Conservation (phyloP, 495 filamentous ascomycete species). For the Aspergillus leporis region DNA sequence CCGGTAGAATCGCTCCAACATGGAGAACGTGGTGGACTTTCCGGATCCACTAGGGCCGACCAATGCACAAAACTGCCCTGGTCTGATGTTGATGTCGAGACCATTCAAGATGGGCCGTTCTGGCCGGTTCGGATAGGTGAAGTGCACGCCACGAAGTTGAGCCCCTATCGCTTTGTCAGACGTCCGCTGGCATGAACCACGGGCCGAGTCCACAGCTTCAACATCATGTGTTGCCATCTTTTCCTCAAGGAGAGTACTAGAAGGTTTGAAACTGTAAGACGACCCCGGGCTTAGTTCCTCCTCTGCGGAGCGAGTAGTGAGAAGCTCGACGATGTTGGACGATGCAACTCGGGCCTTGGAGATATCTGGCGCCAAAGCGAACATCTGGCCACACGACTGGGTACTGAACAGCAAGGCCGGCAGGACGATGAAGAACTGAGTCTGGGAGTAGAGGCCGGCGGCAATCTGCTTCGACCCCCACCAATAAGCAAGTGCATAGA, state of each 20-base stretch:
- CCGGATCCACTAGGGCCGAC: slow-evolving; percentile 63
- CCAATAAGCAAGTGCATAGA: slow-evolving; percentile 69
- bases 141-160: slow-evolving; percentile 54
- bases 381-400: slow-evolving; percentile 66
- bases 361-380: slow-evolving; percentile 62
- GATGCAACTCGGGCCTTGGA: slow-evolving; percentile 50
- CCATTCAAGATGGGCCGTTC: slow-evolving; percentile 52
- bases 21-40: slow-evolving; percentile 59
- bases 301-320: slow-evolving; percentile 33
- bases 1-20: slow-evolving; percentile 61
- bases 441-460: slow-evolving; percentile 53
- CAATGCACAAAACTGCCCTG: slow-evolving; percentile 59
- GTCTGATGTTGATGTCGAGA: slow-evolving; percentile 52
- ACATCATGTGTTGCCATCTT: slow-evolving; percentile 21
- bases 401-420: slow-evolving; percentile 58
- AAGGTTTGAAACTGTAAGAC: slow-evolving; percentile 13
- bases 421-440: slow-evolving; percentile 68
- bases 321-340: slow-evolving; percentile 35
- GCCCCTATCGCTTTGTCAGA: slow-evolving; percentile 34
- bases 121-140: slow-evolving; percentile 61
- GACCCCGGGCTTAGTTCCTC: slow-evolving; percentile 25
- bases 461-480: slow-evolving; percentile 62
- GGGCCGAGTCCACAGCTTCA: slow-evolving; percentile 22
- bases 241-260: slow-evolving; percentile 24
- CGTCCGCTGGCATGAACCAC: neutral